These are phyloP conservation scores for Fusarium sp. DNA, from an alignment of 2,329 filamentous ascomycete species.

Conservation along the genomic window DNA sequence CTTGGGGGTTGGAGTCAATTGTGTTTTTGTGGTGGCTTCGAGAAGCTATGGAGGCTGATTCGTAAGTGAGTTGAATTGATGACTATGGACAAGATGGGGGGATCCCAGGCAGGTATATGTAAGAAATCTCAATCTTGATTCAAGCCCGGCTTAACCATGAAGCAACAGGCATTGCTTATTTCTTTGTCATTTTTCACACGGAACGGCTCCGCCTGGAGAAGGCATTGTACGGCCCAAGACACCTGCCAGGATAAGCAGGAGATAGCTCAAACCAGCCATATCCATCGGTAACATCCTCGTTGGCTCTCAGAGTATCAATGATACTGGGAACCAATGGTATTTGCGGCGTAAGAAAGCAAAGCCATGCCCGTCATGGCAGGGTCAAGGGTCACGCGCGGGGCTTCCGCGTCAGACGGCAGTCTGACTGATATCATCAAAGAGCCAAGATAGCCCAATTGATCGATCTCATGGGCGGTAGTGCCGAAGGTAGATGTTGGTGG, in stretches of 20 bases:
- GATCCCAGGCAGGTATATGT: constrained; percentile 34
- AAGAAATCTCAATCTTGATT: constrained; percentile 34
- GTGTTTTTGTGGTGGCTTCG: constrained; percentile 17
- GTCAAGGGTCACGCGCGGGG: constrained; percentile 40
- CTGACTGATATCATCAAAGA: constrained; percentile 44
- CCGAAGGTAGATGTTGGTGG: constrained; percentile 35
- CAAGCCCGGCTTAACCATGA: constrained; percentile 38
- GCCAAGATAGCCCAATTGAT: constrained; percentile 28
- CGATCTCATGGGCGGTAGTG: constrained; percentile 36
- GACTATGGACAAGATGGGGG: constrained; percentile 15
- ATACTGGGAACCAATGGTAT: constrained; percentile 34
- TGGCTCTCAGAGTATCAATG: constrained; percentile 17
- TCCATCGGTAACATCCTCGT: constrained; percentile 29
- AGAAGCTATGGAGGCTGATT: constrained; percentile 20
- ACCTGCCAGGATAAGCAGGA: constrained; percentile 25
- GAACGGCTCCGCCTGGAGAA: constrained; percentile 43
- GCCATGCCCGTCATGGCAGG: constrained; percentile 37
- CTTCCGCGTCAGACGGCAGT: constrained; percentile 39
- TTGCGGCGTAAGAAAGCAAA: constrained; percentile 34
- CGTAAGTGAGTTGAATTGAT: constrained; percentile 11
- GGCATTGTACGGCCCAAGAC: constrained; percentile 43
- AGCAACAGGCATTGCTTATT: constrained; percentile 19
- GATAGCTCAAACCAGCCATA: constrained; percentile 13
- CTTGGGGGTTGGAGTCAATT: constrained; percentile 18
- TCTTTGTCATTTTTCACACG: constrained; percentile 36